Base-by-base conservation (phyloP, 75 land plant genomes). In the Cunninghamia lanceolata region DNA sequence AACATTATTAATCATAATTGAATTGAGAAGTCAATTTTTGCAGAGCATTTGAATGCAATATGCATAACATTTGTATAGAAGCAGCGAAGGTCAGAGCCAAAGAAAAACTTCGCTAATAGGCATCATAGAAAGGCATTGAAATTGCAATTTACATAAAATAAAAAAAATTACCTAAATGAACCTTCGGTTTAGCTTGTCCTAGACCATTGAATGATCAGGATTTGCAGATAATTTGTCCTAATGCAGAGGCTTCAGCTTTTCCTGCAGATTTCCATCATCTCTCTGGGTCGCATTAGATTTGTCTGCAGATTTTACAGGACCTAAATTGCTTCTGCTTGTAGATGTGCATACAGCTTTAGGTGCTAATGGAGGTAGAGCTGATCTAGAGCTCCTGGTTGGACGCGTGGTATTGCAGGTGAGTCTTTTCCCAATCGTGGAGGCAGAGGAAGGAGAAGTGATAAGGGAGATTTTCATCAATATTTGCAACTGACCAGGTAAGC, bases 131-230 rank as follows among this genome's bases (percentile, higher is more conserved):
- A 21, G 21, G 4, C 6, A 16, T 59, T 63, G 53, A 50, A 50
- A 50, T 50, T 50, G 53, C 16, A 50, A 50, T 50, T 15, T 50
- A 2, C 53, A 3, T 50, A 39, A 35, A 38, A 59, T 16, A 28
- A 10, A 25, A 32, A 63, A 40, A 86, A 91, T 88, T 85, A 95
- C 99, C 89, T 90, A 90, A 98, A 95, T 40, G 99, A 98, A 39
- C 98, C 96, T 21, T 83, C 85, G 47, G 80, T n/a, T 87, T 46
- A 98, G 79, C 79, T 93, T 96, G 90, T 96, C 93, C 99, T 98
- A 98, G 68, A 98, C 98, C 97, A 96, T 96, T 42, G 99, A 96
- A 68, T 96, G 96, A 16, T 94, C 92, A 5, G 86, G 88, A 56
- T 92, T 91, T 16, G 91, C 89, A 76, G 89, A 91, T 82, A 98